Conservation (phyloP, 257 asterid species). For the Solanum chilense region DNA sequence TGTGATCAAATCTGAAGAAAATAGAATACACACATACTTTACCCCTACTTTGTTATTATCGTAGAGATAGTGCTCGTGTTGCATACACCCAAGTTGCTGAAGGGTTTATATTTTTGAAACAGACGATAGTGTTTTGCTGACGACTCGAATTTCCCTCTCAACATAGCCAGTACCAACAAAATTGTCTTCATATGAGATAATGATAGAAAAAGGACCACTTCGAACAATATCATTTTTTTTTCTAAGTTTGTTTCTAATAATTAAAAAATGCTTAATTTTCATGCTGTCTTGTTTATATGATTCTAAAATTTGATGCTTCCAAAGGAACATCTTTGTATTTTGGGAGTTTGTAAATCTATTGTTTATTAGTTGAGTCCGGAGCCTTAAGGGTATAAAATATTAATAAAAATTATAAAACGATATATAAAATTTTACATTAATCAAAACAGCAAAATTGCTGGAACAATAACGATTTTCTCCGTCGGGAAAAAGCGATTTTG, state of each 20-base stretch:
- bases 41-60: too few species aligned
- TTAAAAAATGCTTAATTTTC: neutral
- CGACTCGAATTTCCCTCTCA: neutral
- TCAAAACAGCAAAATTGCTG: too few species aligned
- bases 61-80: too few species aligned
- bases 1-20: neutral
- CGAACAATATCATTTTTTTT: neutral
- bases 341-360: conserved; percentile 1
- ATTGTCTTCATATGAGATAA: neutral
- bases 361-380: neutral
- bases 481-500: too few species aligned
- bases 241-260: neutral
- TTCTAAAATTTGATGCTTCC: neutral
- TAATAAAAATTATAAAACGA: too few species aligned
- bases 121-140: neutral
- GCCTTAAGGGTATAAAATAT: too few species aligned
- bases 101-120: neutral
- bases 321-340: neutral
- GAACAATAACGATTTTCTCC: too few species aligned
- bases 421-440: too few species aligned
- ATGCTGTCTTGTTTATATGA: neutral
- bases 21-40: neutral
- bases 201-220: neutral
- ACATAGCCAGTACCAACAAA: neutral
- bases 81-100: neutral